Conservation (phyloP, 2,329 filamentous ascomycete species). For the Rutstroemia sp. region DNA sequence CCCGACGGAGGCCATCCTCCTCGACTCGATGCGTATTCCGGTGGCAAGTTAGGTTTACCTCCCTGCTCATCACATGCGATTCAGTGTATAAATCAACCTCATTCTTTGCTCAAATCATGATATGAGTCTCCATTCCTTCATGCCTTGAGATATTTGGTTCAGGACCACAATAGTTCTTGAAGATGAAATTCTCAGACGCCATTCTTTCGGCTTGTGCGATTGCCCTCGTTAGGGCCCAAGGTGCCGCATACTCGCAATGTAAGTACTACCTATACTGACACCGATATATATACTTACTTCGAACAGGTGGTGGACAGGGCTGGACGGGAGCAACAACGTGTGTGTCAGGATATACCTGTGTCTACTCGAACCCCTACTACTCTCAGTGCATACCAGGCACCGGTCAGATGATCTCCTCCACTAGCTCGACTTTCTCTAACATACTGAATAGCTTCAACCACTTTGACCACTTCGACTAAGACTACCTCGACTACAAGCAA, state of each 20-base stretch:
- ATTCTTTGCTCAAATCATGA: background rate
- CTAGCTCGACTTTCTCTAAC: background rate
- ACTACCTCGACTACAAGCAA: conserved; percentile 6
- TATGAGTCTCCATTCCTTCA: background rate
- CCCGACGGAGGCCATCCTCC: background rate
- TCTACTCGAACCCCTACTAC: background rate
- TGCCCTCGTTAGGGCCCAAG: conserved; percentile 1
- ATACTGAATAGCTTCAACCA: background rate
- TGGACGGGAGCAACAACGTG: conserved; percentile 4
- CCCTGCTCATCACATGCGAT: too few species aligned
- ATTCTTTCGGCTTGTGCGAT: background rate
- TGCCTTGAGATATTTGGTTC: background rate
- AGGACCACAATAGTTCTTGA: background rate
- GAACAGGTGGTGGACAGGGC: background rate
- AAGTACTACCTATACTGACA: background rate
- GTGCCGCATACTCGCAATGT: conserved; percentile 1
- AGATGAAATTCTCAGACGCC: conserved; percentile 3
- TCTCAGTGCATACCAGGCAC: conserved; percentile 4
- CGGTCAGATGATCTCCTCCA: background rate
- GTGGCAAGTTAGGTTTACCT: background rate
- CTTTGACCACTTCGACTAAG: background rate
- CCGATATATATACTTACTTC: background rate
- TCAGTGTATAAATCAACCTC: background rate
- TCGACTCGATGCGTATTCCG: background rate
- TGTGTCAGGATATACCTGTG: background rate